Base-by-base conservation (phyloP, 257 asterid species). In the Ophiorrhiza pumila region DNA sequence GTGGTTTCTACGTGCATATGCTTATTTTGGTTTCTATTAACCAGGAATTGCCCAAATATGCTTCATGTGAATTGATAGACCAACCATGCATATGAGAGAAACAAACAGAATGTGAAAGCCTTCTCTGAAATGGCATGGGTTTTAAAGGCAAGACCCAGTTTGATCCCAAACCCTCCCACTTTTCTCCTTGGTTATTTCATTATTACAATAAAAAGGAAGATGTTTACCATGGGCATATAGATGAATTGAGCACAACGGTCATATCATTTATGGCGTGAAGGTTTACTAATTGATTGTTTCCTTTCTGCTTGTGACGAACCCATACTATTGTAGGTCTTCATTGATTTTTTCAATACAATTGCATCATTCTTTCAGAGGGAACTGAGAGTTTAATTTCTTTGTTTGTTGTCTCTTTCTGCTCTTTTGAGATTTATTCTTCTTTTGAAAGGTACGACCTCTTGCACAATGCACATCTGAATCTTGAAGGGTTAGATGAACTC, bases 381-480 rank as follows among this genome's bases (percentile, higher is more conserved):
- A 29, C n/a, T 7, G 29, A 45, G 41, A 27, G 22, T 57, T 69
- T 23, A 13, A 18, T 42, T 34, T n/a, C 35, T 9, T 15, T 58
- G 43, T 68, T 68, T 49, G 23, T 12, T 52, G 64, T 52, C 64
- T 35, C 29, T 59, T 42, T 72, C 7, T 57, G 50, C 4, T 63
- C 41, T 43, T 73, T 27, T 68, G 71, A 76, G 63, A 62, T 64
- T 55, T 67, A 63, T 71, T 59, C 15, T 66, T 59, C 55, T 22
- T 83, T 66, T 74, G 74, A 77, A 87, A 95, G 99, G 82, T 95
- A 92, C 29, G 99, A 95, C 84, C 95, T 95, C 77, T 81, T 95
- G 94, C 99, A 95, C 80, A 95, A 95, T 79, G 93, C 96, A 50
- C 99, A 95, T 80, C 75, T 95, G 35, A 87, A 88, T 77, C 86